A percentile compares a stretch with the other conserved stretches of the same genome.
Conservation (phyloP, 2,329 filamentous ascomycete genomes). For the Fusarium marasasianum region DNA sequence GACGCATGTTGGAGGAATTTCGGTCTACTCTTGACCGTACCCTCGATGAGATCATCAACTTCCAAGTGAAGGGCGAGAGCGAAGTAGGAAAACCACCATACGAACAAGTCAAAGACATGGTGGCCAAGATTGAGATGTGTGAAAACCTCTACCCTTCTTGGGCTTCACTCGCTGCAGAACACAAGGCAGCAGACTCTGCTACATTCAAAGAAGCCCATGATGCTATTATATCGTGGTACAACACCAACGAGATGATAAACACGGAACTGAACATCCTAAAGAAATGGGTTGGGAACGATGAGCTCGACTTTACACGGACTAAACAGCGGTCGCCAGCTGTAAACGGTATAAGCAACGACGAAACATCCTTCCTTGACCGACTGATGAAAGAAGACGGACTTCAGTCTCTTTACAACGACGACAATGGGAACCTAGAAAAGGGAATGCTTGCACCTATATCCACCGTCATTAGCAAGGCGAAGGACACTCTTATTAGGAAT, state of each 20-base stretch:
- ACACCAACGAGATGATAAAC: constrained; percentile 95
- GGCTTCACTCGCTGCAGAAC: constrained; percentile 75
- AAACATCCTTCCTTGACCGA: constrained; percentile 92
- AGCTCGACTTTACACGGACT: constrained; percentile 86
- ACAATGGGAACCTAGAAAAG: constrained; percentile 57
- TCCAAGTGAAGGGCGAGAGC: constrained; percentile 92
- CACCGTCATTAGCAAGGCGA: constrained; percentile 90
- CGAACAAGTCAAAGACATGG: constrained; percentile 89
- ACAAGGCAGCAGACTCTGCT: constrained; percentile 79
- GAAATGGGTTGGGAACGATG: constrained; percentile 96
- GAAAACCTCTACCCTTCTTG: constrained; percentile 87
- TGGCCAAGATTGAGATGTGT: constrained; percentile 89
- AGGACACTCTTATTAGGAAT: constrained; percentile 88
- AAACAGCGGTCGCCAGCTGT: constrained; percentile 71
- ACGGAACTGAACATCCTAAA: constrained; percentile 91
- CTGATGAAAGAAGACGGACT: constrained; percentile 96
- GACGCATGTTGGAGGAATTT: constrained; percentile 87
- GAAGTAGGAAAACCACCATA: constrained; percentile 89
- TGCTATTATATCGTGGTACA: constrained; percentile 94
- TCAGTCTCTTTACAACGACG: constrained; percentile 86
- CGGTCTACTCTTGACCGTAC: constrained; percentile 76
- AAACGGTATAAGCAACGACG: constrained; percentile 80
- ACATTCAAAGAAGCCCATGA: constrained; percentile 86
- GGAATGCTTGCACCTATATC: constrained; percentile 89
- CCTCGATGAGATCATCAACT: constrained; percentile 89